phyloP scores from a whole-genome alignment of 1,284 basidiomycete genomes.

The Porogramme epimiltina region DNA sequence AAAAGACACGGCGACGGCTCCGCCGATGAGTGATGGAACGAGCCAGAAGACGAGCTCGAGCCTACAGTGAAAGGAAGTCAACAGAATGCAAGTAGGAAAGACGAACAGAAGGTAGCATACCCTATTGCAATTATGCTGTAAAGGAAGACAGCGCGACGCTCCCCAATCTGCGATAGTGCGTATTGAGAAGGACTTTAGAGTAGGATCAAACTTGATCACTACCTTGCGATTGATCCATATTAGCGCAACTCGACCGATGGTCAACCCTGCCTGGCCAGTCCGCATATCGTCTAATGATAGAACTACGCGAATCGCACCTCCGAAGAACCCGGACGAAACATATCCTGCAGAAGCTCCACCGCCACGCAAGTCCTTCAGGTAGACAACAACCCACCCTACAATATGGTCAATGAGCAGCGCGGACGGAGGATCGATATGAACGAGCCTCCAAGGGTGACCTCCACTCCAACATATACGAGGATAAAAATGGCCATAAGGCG shows the following conservation, averaged over 20 bases:
- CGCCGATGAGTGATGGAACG: slow-evolving; percentile 55
- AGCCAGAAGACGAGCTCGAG: slow-evolving; percentile 63
- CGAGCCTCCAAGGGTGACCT: slow-evolving; percentile 51
- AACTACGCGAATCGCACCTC: slow-evolving; percentile 35
- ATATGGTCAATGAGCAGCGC: background rate
- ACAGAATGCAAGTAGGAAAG: too few relatives aligned
- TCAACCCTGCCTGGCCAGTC: slow-evolving; percentile 35
- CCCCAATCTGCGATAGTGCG: slow-evolving; percentile 38
- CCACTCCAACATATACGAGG: slow-evolving; percentile 49
- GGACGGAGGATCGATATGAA: slow-evolving; percentile 11
- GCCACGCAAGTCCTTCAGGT: slow-evolving; percentile 42
- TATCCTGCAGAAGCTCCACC: slow-evolving; percentile 52
- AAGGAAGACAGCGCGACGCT: slow-evolving; percentile 41
- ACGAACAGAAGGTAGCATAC: slow-evolving; percentile 22
- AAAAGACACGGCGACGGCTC: slow-evolving; percentile 54
- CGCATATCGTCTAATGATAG: background rate
- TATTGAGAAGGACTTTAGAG: background rate
- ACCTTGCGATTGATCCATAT: slow-evolving; percentile 43
- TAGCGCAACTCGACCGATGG: slow-evolving; percentile 45
- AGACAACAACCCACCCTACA: slow-evolving; percentile 55
- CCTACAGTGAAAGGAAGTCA: slow-evolving; percentile 26
- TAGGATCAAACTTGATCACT: too few relatives aligned
- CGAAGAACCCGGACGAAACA: slow-evolving; percentile 53
- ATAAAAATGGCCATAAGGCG: slow-evolving; percentile 48
- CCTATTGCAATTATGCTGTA: slow-evolving; percentile 39